Evolutionary conservation across 108 stramenopile genomes (phyloP), one percentile per base, ranked within the genome.

Genomic region (Schizochytrium sp.): DNA sequence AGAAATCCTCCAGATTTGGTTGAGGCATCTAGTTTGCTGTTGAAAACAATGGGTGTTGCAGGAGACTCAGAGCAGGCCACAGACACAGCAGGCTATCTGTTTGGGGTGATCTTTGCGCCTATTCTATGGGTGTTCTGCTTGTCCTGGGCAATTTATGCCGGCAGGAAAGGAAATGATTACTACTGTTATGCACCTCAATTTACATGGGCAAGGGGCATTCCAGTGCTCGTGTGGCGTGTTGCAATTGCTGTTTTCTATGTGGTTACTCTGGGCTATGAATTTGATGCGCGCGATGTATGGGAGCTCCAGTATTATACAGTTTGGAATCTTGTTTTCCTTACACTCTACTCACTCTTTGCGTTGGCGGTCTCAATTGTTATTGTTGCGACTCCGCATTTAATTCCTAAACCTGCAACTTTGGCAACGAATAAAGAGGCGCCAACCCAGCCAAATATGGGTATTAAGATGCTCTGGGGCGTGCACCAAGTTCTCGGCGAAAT

Each of bases 401-500:
- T 28, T 28, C 28, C 28, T 28, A 28, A 28, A 28, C 28, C 28
- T 28, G 28, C 28, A 28, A 28, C 28, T 28, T 28, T 28, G 28
- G 28, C 28, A 28, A 28, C 28, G 28, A 28, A 28, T 28, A 28
- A 28, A 28, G 28, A 28, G 3, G 53, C 47, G 5, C 45, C 10
- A 38, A 55, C 38, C 10, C 76, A 55, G 47, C 76, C 76, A 0
- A 83, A 49, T 40, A 5, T 49, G 1, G 47, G 76, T 53, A 10
- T 55, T n/a, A 49, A 55, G 3, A 28, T 28, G 8, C 76, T 83
- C 47, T 83, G 47, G 50, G 28, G 49, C 47, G 0, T 55, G 50
- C 76, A 83, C 50, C 76, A 83, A 53, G 28, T 40, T 47, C 76
- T 83, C 3, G 76, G 76, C 50, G 76, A 83, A 53, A n/a, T 83